Percentiles rank a stretch among this genome's conserved stretches.
phyloP scores from a whole-genome alignment of 2,329 filamentous ascomycete genomes.

The Monascus ruber region DNA sequence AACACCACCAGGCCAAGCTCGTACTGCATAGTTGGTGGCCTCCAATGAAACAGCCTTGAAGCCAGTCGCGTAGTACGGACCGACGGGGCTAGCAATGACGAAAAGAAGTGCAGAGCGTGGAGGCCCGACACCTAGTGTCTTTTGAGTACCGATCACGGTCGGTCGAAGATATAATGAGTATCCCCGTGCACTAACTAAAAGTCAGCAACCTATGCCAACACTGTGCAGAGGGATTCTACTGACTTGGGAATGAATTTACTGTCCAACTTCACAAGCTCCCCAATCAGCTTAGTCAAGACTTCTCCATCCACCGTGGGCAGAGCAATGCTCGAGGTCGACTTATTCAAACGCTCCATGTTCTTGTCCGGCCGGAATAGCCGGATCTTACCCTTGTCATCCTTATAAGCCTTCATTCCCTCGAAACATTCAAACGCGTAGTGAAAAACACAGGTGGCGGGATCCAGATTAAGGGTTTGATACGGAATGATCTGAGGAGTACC shows the following conservation, averaged over 20 bases:
- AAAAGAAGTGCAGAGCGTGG: conserved; percentile 86
- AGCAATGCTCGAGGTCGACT: conserved; percentile 80
- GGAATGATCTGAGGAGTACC: conserved; percentile 69
- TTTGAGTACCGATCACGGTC: conserved; percentile 94
- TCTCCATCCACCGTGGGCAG: conserved; percentile 72
- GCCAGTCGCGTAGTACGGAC: conserved; percentile 94
- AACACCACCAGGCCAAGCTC: conserved; percentile 94
- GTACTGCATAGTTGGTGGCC: conserved; percentile 91
- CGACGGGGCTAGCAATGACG: conserved; percentile 91
- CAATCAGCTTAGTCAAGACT: conserved; percentile 68
- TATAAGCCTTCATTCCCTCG: conserved; percentile 99
- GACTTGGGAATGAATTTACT: conserved; percentile 77
- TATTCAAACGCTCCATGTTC: conserved; percentile 94
- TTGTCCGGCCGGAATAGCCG: conserved; percentile 87
- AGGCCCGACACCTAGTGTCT: conserved; percentile 83
- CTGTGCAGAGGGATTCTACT: conserved; percentile 13
- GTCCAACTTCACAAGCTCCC: conserved; percentile 68
- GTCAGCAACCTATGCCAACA: conserved; percentile 3
- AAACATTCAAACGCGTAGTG: conserved; percentile 98
- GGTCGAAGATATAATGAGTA: conserved; percentile 94
- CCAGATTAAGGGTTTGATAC: conserved; percentile 93
- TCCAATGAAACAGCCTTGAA: conserved; percentile 96
- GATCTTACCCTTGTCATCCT: conserved; percentile 65
- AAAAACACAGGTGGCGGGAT: conserved; percentile 92
- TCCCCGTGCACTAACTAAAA: conserved; percentile 45